Conservation (phyloP, 345 rosid genomes). For the Laguncularia racemosa region DNA sequence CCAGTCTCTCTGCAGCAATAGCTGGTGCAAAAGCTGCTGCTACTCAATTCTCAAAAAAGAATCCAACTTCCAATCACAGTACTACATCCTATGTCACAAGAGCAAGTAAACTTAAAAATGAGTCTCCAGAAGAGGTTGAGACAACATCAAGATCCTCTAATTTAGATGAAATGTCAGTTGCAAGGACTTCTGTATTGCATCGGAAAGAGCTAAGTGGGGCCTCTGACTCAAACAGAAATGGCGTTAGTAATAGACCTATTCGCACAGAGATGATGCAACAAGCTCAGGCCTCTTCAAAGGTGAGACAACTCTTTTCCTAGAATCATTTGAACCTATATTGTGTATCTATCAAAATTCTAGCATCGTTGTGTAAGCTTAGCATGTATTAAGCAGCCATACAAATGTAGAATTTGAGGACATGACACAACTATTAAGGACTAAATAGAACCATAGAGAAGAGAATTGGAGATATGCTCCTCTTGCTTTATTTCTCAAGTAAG, state of each 20-base stretch:
- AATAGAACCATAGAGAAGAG: too few species aligned
- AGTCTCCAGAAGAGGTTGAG: constrained; percentile 18
- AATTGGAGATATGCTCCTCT: too few species aligned
- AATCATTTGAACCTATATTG: background rate
- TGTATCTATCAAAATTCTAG: too few species aligned
- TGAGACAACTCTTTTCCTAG: constrained; percentile 2
- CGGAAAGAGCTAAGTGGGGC: constrained; percentile 8
- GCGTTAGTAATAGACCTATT: constrained; percentile 5
- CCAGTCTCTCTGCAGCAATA: constrained; percentile 60
- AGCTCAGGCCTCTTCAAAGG: constrained; percentile 27
- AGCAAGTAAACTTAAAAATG: constrained; percentile 11
- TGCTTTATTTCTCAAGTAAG: too few species aligned
- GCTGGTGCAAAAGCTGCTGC: constrained; percentile 88
- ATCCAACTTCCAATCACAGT: constrained; percentile 15
- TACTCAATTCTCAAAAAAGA: constrained; percentile 61
- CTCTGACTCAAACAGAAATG: constrained; percentile 17
- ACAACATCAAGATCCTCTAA: constrained; percentile 2
- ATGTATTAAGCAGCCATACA: too few species aligned
- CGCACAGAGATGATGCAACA: constrained; percentile 14
- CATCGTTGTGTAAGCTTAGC: too few species aligned
- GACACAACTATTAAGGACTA: too few species aligned
- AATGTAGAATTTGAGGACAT: too few species aligned
- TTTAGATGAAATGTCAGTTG: constrained; percentile 14
- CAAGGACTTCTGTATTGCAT: constrained; percentile 3
- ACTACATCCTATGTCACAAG: constrained; percentile 9